A percentile compares a stretch with the other conserved stretches of the same genome.
These are phyloP conservation scores for Oryza nivara DNA, from an alignment of 176 grass and related monocot species.

Conservation along the genomic window DNA sequence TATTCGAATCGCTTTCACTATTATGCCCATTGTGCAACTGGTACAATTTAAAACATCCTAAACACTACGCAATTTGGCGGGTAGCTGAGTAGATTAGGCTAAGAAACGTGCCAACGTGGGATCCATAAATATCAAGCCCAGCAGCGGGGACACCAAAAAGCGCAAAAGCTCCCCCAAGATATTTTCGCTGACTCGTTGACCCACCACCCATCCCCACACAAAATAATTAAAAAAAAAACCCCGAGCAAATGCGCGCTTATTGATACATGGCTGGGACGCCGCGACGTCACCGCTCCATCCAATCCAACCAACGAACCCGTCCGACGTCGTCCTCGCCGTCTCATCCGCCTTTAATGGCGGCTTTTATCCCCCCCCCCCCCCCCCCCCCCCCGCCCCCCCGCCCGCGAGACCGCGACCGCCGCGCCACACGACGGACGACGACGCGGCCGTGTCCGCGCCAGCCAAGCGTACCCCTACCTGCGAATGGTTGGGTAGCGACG, in stretches of 20 bases:
- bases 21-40: too few relatives aligned
- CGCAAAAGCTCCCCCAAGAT: conserved; percentile 13
- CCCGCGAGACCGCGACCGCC: neutral
- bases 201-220: too few relatives aligned
- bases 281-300: conserved; percentile 30
- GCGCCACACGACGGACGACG: conserved; percentile 21
- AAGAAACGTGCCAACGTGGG: neutral
- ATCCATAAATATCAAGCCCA: conserved; percentile 6
- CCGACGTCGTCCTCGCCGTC: neutral
- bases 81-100: neutral
- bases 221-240: neutral
- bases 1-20: too few relatives aligned
- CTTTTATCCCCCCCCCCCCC: neutral
- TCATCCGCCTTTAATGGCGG: conserved; percentile 35
- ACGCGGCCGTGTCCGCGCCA: conserved; percentile 5
- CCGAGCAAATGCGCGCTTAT: neutral
- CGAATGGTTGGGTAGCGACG: neutral
- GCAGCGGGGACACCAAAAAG: neutral
- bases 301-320: neutral
- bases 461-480: conserved; percentile 11
- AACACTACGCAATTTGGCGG: neutral
- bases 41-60: neutral
- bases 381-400: too few relatives aligned
- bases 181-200: conserved; percentile 24
- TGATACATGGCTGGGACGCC: conserved; percentile 28